Evolutionary conservation across 441 rosid species (phyloP), one percentile per base, ranked within the genome.

Genomic region (Arabidopsis lyrata): DNA sequence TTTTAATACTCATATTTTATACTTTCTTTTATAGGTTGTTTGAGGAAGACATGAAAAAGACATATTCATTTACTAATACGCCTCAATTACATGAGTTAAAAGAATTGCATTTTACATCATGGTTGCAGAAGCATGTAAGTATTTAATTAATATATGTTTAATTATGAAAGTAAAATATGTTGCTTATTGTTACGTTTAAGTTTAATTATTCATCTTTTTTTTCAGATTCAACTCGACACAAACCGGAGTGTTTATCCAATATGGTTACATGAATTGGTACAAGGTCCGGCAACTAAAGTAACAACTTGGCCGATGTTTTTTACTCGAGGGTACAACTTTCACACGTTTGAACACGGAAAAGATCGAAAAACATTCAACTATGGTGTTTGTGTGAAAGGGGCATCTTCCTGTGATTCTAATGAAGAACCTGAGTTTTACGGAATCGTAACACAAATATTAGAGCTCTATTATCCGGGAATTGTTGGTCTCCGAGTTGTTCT

Each of bases 271-370:
- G 11, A 35, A 35, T 35, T 35, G 39, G 39, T 35, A 8, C 39
- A 35, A 3, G 39, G 39, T 35, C 56, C 42, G 8, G 39, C 41
- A 31, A 63, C 15, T 45, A 63, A 63, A 47, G 31, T 45, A 47
- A 63, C 49, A 34, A 9, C 44, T 16, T 63, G 56, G 56, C 31
- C 68, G 41, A 63, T 63, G 6, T 63, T n/a, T 16, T 47, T 12
- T 16, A 35, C 3, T 32, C 42, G 44, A 15, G 56, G 56, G 2
- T 63, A 63, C 12, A 63, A 45, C 15, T 63, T 63, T 32, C 39
- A 44, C 2, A 63, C 39, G 3, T 16, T 44, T 2, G 54, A 63
- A 4, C 67, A 63, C 8, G 24, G 54, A 15, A 15, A 63, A 29
- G 9, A 44, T 44, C 39, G 39, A 5, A 61, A 6, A 27, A 63